Conservation (phyloP, 768 basidiomycete genomes). For the Termitomyces eurrhizus region DNA sequence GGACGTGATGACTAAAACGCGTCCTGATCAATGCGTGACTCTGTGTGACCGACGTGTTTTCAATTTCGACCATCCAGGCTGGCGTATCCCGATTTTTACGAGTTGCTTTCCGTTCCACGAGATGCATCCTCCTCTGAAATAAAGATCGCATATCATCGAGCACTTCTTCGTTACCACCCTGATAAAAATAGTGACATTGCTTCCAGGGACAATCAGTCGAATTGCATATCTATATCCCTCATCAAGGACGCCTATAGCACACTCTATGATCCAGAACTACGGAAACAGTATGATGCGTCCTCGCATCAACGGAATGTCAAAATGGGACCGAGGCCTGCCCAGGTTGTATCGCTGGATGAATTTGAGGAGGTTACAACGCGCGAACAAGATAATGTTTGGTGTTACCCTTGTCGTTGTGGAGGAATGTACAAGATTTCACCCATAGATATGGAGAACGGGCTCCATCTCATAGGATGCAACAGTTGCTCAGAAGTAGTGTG, state of each 20-base stretch:
- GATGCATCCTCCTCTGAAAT: slow-evolving; percentile 52
- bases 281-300: slow-evolving; percentile 47
- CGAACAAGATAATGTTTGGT: slow-evolving; percentile 40
- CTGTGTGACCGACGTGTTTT: slow-evolving; percentile 4
- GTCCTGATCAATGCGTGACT: background rate
- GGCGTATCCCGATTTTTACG: slow-evolving; percentile 50
- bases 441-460: slow-evolving; percentile 61
- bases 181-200: slow-evolving; percentile 25
- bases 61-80: background rate
- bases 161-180: slow-evolving; percentile 63
- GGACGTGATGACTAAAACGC: background rate
- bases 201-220: slow-evolving; percentile 1
- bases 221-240: slow-evolving; percentile 44
- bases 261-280: slow-evolving; percentile 46
- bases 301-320: slow-evolving; percentile 13
- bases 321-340: slow-evolving; percentile 61
- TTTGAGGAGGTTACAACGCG: slow-evolving; percentile 36
- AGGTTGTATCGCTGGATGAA: slow-evolving; percentile 75
- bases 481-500: slow-evolving; percentile 81
- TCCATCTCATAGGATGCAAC: slow-evolving; percentile 67
- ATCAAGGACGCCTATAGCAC: slow-evolving; percentile 67
- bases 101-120: slow-evolving; percentile 47
- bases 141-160: slow-evolving; percentile 66
- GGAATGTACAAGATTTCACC: slow-evolving; percentile 57
- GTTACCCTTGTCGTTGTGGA: slow-evolving; percentile 70